phyloP scores from a whole-genome alignment of 2,329 filamentous ascomycete species.

The Fusarium sp. region DNA sequence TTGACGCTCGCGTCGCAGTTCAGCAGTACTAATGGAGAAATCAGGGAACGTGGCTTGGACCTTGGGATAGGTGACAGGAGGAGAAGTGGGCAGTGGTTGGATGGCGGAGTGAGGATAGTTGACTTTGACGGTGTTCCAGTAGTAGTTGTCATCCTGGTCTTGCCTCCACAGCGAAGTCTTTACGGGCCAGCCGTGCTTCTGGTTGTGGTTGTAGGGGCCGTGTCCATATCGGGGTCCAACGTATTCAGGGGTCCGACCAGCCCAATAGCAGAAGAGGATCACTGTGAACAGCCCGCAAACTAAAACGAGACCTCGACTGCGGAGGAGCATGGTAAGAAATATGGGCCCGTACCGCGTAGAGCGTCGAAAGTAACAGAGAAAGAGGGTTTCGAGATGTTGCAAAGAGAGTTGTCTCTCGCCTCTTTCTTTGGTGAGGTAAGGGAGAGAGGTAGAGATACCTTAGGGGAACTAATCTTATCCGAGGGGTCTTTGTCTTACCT shows the following conservation, averaged over 20 bases:
- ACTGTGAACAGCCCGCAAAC: constrained; percentile 32
- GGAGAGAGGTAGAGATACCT: not conserved
- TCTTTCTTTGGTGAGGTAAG: not conserved
- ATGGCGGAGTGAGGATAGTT: constrained; percentile 44
- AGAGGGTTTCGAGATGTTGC: not conserved
- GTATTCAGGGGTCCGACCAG: constrained; percentile 22
- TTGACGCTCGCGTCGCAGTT: constrained; percentile 47
- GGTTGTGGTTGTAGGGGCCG: constrained; percentile 31
- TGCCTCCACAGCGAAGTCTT: constrained; percentile 36
- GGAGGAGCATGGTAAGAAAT: constrained; percentile 33
- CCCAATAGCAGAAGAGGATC: constrained; percentile 36
- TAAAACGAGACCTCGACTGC: constrained; percentile 34
- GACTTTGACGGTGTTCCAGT: constrained; percentile 41
- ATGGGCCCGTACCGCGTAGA: constrained; percentile 8
- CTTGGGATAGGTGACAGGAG: constrained; percentile 44
- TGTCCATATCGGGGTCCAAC: constrained; percentile 29
- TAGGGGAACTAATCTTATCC: constrained; percentile 11
- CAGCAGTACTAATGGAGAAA: constrained; percentile 32
- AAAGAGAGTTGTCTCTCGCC: not conserved
- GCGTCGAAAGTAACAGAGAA: not conserved
- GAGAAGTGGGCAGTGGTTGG: constrained; percentile 44
- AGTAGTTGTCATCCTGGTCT: constrained; percentile 39
- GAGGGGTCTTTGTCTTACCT: constrained; percentile 5
- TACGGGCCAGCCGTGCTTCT: constrained; percentile 34
- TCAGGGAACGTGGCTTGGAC: constrained; percentile 48